Conservation (phyloP, 139 green algal genomes). For the Astrephomene gubernaculifera region DNA sequence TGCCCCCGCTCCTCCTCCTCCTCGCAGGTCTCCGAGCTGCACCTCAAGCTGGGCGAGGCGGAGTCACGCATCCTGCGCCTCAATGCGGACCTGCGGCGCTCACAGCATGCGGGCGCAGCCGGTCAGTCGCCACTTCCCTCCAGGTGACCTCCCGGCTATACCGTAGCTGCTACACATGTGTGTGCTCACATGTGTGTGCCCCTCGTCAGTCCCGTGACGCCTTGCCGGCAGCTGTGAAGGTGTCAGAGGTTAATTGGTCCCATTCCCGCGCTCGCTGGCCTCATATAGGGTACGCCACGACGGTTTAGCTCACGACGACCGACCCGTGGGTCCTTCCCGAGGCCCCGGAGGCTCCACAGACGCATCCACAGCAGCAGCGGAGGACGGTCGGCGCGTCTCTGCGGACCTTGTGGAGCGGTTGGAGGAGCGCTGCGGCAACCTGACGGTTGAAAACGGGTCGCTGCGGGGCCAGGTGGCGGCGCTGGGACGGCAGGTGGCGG, state of each 20-base stretch:
- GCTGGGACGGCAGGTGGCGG: slow-evolving; percentile 4
- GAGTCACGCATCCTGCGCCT: slow-evolving; percentile 43
- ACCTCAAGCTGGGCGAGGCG: slow-evolving; percentile 54
- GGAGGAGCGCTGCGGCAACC: slow-evolving; percentile 34
- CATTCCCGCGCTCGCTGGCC: too few species aligned
- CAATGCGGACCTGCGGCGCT: slow-evolving; percentile 17
- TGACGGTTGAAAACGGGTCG: slow-evolving; percentile 19
- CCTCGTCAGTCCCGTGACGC: too few species aligned
- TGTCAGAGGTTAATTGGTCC: neutral
- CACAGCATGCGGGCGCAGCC: neutral
- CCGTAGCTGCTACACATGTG: too few species aligned
- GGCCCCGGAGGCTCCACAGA: neutral
- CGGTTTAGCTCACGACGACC: slow-evolving; percentile 1
- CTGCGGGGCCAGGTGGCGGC: slow-evolving; percentile 15
- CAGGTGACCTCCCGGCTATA: neutral
- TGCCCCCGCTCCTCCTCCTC: too few species aligned
- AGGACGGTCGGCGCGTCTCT: neutral
- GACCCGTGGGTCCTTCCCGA: slow-evolving; percentile 15
- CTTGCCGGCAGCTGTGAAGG: too few species aligned
- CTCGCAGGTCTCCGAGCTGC: slow-evolving; percentile 57
- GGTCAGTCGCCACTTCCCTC: slow-evolving; percentile 7
- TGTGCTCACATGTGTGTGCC: too few species aligned
- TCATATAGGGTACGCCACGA: neutral
- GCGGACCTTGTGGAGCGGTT: slow-evolving; percentile 41
- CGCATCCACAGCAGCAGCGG: neutral